Conservation (phyloP, 768 basidiomycete species). For the Hericium rajendrae region DNA sequence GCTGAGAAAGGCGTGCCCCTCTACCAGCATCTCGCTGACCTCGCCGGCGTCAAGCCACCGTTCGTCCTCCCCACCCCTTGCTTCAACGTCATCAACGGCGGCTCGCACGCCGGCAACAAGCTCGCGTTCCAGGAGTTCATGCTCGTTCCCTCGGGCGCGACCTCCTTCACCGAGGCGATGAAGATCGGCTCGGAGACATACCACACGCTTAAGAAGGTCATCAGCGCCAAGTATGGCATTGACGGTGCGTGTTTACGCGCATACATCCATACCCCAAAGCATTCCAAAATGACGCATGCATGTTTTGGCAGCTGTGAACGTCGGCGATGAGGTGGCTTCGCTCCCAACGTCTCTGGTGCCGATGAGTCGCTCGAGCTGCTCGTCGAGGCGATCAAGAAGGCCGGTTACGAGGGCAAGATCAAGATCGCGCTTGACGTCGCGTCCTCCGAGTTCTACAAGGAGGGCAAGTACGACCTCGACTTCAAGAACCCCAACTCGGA, state of each 20-base stretch:
- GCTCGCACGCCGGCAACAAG: slow-evolving; percentile 98
- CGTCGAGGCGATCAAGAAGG: slow-evolving; percentile 92
- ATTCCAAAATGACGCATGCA: slow-evolving; percentile 11
- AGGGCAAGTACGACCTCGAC: slow-evolving; percentile 97
- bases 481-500: slow-evolving; percentile 99
- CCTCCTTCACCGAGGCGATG: slow-evolving; percentile 91
- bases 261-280: slow-evolving; percentile 1
- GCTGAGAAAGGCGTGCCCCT: slow-evolving; percentile 92
- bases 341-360: slow-evolving; percentile 94
- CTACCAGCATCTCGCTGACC: slow-evolving; percentile 92
- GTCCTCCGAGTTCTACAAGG: slow-evolving; percentile 99
- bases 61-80: slow-evolving; percentile 87
- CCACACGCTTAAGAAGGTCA: slow-evolving; percentile 98
- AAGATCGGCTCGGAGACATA: slow-evolving; percentile 98
- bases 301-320: slow-evolving; percentile 72
- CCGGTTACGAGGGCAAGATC: slow-evolving; percentile 97
- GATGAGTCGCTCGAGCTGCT: slow-evolving; percentile 97
- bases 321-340: slow-evolving; percentile 99
- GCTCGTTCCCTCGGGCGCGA: slow-evolving; percentile 92
- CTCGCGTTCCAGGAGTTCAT: slow-evolving; percentile 99
- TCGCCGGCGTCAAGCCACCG: slow-evolving; percentile 91
- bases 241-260: slow-evolving; percentile 54
- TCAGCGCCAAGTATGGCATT: slow-evolving; percentile 97
- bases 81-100: slow-evolving; percentile 99
- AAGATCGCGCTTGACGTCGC: slow-evolving; percentile 98